Evolutionary conservation across 2,329 filamentous ascomycete genomes (phyloP).

Genomic region (Botrytis squamosa): DNA sequence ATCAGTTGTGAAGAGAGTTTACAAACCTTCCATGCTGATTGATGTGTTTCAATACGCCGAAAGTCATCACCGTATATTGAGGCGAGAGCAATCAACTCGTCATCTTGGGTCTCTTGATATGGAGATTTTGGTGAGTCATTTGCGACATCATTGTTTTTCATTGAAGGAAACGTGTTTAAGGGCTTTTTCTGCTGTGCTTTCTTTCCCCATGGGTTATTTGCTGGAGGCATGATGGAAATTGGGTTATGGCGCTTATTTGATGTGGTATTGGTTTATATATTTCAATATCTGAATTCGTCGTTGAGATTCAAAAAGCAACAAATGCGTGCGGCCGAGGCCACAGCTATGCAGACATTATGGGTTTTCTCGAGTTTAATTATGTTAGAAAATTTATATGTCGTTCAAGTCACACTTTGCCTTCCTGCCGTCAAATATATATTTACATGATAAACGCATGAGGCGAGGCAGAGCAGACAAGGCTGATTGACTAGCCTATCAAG

Average conservation of each 20-base stretch:
- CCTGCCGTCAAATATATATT: background rate
- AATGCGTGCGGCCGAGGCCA: constrained; percentile 36
- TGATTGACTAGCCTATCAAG: constrained; percentile 3
- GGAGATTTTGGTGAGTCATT: constrained; percentile 51
- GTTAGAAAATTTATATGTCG: background rate
- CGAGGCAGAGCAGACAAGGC: constrained; percentile 11
- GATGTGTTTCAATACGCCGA: constrained; percentile 66
- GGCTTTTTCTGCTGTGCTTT: constrained; percentile 42
- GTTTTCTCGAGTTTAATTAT: background rate
- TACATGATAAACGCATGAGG: background rate
- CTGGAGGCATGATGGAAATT: constrained; percentile 37
- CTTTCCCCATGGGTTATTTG: constrained; percentile 39
- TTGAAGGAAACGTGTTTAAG: constrained; percentile 30
- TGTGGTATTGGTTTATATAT: background rate
- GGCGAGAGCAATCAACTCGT: constrained; percentile 81
- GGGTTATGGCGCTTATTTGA: constrained; percentile 19
- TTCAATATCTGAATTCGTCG: constrained; percentile 23
- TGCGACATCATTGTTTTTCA: constrained; percentile 26
- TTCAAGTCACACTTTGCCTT: background rate
- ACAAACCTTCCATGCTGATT: constrained; percentile 79
- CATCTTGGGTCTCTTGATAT: constrained; percentile 81
- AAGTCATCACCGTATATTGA: constrained; percentile 93
- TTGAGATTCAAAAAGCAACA: constrained; percentile 20
- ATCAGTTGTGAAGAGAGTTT: background rate
- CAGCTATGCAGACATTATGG: constrained; percentile 16